Evolutionary conservation across 306 rosid species (phyloP).

Genomic region (Dryas alaskensis): DNA sequence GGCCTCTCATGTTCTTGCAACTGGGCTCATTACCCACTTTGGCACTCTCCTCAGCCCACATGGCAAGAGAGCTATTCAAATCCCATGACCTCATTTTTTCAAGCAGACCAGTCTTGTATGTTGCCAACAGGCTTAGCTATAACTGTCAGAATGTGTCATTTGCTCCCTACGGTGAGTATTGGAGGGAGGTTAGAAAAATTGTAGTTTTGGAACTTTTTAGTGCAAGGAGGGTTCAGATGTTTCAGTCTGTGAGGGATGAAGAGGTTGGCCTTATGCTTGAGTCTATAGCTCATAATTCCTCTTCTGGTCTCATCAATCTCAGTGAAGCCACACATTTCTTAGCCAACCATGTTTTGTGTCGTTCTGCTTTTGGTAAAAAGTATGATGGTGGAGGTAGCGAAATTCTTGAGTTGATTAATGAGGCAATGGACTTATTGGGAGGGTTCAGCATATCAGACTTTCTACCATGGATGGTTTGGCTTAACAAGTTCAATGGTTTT

Average conservation of each 20-base stretch:
- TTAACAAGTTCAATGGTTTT: constrained; percentile 34
- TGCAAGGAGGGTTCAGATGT: constrained; percentile 20
- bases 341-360: constrained; percentile 19
- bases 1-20: constrained; percentile 51
- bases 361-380: constrained; percentile 27
- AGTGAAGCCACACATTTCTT: constrained; percentile 12
- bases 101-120: constrained; percentile 34
- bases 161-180: constrained; percentile 39
- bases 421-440: constrained; percentile 20
- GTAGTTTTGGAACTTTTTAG: constrained; percentile 27
- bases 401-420: constrained; percentile 8
- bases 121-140: constrained; percentile 26
- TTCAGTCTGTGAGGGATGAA: constrained; percentile 20
- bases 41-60: constrained; percentile 44
- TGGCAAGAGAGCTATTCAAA: constrained; percentile 44
- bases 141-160: constrained; percentile 24
- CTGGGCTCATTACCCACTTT: constrained; percentile 40
- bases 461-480: constrained; percentile 30
- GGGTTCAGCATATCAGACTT: constrained; percentile 17
- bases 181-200: constrained; percentile 33
- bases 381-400: constrained; percentile 7
- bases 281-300: background rate
- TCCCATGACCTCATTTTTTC: constrained; percentile 43
- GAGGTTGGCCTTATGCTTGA: constrained; percentile 27
- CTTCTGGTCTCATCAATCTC: constrained; percentile 19